phyloP scores from a whole-genome alignment of 305 asterid genomes.

The Fraxinus baroniana region DNA sequence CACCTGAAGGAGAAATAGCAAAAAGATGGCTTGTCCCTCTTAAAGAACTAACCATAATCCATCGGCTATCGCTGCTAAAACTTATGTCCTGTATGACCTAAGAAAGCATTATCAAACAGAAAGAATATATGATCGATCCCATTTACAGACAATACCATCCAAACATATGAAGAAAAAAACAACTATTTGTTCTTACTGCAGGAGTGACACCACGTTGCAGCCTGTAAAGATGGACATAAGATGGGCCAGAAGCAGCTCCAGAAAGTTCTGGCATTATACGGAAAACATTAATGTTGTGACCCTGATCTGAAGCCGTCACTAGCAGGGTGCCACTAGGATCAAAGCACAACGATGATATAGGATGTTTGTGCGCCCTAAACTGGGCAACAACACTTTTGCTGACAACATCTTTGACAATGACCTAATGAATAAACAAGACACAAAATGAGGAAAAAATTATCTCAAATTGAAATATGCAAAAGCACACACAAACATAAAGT shows the following conservation, averaged over 20 bases:
- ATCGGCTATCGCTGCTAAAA: constrained; percentile 80
- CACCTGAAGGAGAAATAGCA: constrained; percentile 76
- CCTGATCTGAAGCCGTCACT: constrained; percentile 91
- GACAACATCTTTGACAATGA: constrained; percentile 79
- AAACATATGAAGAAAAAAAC: constrained; percentile 3
- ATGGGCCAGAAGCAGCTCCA: constrained; percentile 46
- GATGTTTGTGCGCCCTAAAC: constrained; percentile 90
- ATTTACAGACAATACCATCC: neutral
- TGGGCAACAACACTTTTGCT: constrained; percentile 69
- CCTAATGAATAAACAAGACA: constrained; percentile 44
- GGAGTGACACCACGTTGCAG: constrained; percentile 92
- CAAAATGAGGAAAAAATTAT: neutral
- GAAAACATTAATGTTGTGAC: constrained; percentile 89
- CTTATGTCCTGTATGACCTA: constrained; percentile 95
- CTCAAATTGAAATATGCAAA: constrained; percentile 11
- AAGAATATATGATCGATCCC: neutral
- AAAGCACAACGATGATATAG: constrained; percentile 79
- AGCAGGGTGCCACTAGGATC: constrained; percentile 86
- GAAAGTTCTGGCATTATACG: constrained; percentile 59
- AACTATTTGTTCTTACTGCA: constrained; percentile 57
- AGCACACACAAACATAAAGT: constrained; percentile 10
- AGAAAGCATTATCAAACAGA: constrained; percentile 19
- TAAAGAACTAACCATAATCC: constrained; percentile 80
- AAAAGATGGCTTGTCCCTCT: constrained; percentile 94
- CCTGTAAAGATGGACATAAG: constrained; percentile 74